phyloP scores from a whole-genome alignment of 2,329 filamentous ascomycete species.

The Alternaria arborescens region DNA sequence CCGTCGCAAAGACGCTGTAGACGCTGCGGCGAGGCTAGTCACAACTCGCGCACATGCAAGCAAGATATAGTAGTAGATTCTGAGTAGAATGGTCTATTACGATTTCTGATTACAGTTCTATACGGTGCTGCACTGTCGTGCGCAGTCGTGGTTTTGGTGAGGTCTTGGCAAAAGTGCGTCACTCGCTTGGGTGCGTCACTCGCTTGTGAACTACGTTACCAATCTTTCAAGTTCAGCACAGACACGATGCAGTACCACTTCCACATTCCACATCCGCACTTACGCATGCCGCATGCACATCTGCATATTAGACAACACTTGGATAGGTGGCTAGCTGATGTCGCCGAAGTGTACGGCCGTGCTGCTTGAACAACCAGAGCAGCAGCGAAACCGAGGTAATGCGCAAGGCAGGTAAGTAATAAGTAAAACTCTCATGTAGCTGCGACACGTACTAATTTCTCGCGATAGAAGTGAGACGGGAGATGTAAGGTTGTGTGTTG shows the following conservation, averaged over 20 bases:
- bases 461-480: background rate
- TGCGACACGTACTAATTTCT: background rate
- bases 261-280: background rate
- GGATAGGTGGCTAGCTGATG: conserved; percentile 13
- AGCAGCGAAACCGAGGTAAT: background rate
- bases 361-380: conserved; percentile 3
- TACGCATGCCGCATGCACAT: conserved; percentile 4
- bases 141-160: no score
- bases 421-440: background rate
- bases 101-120: no score
- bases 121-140: no score
- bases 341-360: conserved; percentile 11
- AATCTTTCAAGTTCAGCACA: background rate
- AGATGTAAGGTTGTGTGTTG: background rate
- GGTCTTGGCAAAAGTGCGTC: no score
- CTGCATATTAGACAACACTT: conserved; percentile 4
- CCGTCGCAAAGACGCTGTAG: no score
- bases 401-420: background rate
- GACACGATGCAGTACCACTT: background rate
- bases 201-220: no score
- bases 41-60: no score
- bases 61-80: no score
- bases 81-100: no score
- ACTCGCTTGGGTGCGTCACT: no score
- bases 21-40: no score